phyloP scores from a whole-genome alignment of 2,329 filamentous ascomycete genomes.

The Diaporthe citrichinensis region DNA sequence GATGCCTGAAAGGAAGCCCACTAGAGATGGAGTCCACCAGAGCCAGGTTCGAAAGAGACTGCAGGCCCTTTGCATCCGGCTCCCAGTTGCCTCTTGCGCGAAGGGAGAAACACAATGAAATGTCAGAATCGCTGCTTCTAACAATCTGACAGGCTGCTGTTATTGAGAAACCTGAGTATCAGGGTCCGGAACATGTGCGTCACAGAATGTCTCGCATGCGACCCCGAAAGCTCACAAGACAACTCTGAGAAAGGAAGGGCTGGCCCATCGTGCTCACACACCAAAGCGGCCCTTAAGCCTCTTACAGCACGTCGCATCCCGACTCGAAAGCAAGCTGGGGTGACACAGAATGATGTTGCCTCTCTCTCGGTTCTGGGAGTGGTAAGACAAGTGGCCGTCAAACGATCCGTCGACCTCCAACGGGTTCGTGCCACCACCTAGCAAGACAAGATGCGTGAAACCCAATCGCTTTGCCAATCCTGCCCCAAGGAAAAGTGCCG shows the following conservation, averaged over 20 bases:
- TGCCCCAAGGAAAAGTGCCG: constrained; percentile 25
- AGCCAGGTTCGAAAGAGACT: background rate
- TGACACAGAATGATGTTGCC: constrained; percentile 9
- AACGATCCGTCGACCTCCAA: constrained; percentile 6
- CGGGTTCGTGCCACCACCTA: constrained; percentile 18
- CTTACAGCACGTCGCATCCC: background rate
- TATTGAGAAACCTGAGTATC: background rate
- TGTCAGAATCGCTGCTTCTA: too few relatives aligned
- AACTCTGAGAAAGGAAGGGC: background rate
- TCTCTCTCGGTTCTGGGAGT: background rate
- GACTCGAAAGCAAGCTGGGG: background rate
- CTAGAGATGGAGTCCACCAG: background rate
- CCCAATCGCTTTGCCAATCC: constrained; percentile 27
- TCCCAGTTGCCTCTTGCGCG: background rate
- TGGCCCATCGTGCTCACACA: constrained; percentile 11
- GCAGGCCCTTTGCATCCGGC: background rate
- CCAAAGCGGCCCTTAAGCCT: constrained; percentile 18
- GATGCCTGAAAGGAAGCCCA: background rate
- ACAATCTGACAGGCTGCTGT: background rate
- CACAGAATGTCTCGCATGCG: background rate
- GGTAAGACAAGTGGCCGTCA: background rate
- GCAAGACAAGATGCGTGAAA: constrained; percentile 17
- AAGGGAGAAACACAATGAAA: background rate
- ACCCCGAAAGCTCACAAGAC: background rate
- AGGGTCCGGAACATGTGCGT: background rate